phyloP scores from a whole-genome alignment of 495 filamentous ascomycete genomes.

The Hypoxylon lienhwacheense region DNA sequence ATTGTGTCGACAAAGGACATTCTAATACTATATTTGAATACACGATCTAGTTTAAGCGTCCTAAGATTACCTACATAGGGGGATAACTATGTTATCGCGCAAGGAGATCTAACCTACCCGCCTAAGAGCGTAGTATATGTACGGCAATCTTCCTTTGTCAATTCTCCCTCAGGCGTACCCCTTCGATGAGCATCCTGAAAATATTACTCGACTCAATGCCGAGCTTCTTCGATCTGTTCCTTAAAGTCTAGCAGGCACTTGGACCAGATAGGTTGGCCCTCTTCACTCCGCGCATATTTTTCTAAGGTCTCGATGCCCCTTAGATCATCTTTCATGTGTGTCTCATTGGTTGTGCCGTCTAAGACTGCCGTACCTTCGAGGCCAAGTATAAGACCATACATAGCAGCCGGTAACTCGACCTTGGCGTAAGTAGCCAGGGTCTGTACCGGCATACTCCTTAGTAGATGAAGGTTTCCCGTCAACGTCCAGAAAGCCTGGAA shows the following conservation, averaged over 20 bases:
- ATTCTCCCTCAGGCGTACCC: too few species aligned
- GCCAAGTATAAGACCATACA: conserved; percentile 69
- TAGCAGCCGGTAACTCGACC: conserved; percentile 53
- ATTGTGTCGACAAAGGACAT: too few species aligned
- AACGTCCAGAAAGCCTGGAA: conserved; percentile 85
- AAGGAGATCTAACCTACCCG: too few species aligned
- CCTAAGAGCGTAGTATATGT: too few species aligned
- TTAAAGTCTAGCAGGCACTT: conserved; percentile 51
- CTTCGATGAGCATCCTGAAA: too few species aligned
- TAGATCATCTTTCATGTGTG: conserved; percentile 68
- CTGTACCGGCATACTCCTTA: conserved; percentile 54
- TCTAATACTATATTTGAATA: too few species aligned
- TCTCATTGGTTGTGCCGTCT: conserved; percentile 67
- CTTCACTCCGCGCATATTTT: conserved; percentile 48
- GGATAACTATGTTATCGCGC: too few species aligned
- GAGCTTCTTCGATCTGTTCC: conserved; percentile 48
- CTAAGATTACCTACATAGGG: too few species aligned
- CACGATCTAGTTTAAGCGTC: too few species aligned
- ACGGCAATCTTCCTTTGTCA: too few species aligned
- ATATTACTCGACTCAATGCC: not conserved
- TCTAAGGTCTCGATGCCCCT: conserved; percentile 55
- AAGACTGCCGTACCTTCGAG: conserved; percentile 61
- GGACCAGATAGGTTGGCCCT: conserved; percentile 50
- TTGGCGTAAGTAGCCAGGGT: conserved; percentile 54
- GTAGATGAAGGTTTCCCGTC: conserved; percentile 64